Percentiles rank a stretch among this genome's conserved stretches.
phyloP scores from a whole-genome alignment of 2,329 filamentous ascomycete genomes.

The Aureobasidium musti region DNA sequence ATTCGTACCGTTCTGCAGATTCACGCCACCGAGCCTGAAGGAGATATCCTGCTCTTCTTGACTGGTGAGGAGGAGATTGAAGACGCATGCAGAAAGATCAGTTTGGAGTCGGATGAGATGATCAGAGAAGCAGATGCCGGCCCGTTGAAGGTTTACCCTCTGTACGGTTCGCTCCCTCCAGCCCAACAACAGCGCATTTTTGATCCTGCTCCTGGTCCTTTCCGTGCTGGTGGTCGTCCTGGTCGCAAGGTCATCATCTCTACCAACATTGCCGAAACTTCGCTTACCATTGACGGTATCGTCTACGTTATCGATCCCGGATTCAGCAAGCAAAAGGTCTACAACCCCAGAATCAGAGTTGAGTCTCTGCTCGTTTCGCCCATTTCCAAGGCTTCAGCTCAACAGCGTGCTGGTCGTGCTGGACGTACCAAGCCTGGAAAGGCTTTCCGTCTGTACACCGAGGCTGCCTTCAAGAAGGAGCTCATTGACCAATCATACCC shows the following conservation, averaged over 20 bases:
- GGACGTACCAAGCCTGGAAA: slow-evolving; percentile 98
- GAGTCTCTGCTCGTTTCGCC: slow-evolving; percentile 97
- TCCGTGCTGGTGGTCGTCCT: slow-evolving; percentile 73
- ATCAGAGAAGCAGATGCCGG: slow-evolving; percentile 87
- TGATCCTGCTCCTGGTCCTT: slow-evolving; percentile 75
- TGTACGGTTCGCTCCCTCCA: slow-evolving; percentile 91
- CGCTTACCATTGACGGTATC: slow-evolving; percentile 96
- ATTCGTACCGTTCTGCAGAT: slow-evolving; percentile 95
- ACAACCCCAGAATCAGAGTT: slow-evolving; percentile 94
- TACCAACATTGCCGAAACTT: slow-evolving; percentile 98
- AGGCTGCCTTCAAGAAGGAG: slow-evolving; percentile 94
- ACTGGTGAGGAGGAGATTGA: slow-evolving; percentile 99
- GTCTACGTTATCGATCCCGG: slow-evolving; percentile 99
- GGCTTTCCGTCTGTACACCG: slow-evolving; percentile 96
- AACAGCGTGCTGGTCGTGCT: slow-evolving; percentile 97
- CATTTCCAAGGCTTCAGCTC: slow-evolving; percentile 95
- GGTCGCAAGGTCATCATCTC: slow-evolving; percentile 94
- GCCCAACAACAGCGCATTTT: slow-evolving; percentile 95
- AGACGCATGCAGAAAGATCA: slow-evolving; percentile 90
- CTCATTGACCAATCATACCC: slow-evolving; percentile 97
- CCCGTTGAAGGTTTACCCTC: slow-evolving; percentile 83
- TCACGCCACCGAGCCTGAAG: slow-evolving; percentile 86
- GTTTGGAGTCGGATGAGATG: slow-evolving; percentile 87
- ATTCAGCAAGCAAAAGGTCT: slow-evolving; percentile 99
- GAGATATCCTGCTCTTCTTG: slow-evolving; percentile 90